Base-by-base conservation (phyloP, 352 stramenopile species). In the Phytophthora pseudosyringae region DNA sequence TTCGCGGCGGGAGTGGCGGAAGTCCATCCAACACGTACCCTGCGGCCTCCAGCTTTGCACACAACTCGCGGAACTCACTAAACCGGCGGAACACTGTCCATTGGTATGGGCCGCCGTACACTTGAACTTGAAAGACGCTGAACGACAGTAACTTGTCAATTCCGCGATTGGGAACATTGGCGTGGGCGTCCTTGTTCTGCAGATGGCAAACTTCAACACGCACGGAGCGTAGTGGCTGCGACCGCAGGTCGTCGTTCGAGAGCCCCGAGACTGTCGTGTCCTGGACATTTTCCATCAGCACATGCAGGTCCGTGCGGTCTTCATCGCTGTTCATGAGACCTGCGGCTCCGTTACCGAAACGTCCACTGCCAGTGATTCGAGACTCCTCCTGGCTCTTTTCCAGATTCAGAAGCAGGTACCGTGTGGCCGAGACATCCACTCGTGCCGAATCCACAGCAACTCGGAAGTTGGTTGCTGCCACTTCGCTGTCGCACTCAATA, bases 51-150 rank as follows among this genome's bases (percentile, higher is more conserved):
- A 95, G 72, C 18, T 55, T 67, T 3, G 67, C 63, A 45, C 82
- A 79, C 9, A 95, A 46, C 18, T 80, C 76, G 4, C 86, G 82
- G 53, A 95, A 94, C 59, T 95, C 83, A 54, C 83, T 94, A 57
- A 91, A 95, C 11, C 88, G 83, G n/a, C 88, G 88, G 55, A 88
- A 95, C 10, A 94, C 83, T 4, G 77, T 88, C 88, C 88, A 95
- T 58, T 94, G 86, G 56, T 95, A 95, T 32, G 86, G 86, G 1
- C 86, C 88, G 33, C 88, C 88, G 43, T 92, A 92, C 29, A 94
- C 86, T 66, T 91, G 75, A 36, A 95, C 76, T 62, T 93, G 85
- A 36, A 90, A 95, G 9, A 95, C 86, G 33, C 78, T 90, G 67
- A 95, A 95, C 32, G 85, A 92, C 25, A 91, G 64, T 49, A 95